Conservation (phyloP, 352 stramenopile genomes). For the Thalassiosira hispida region DNA sequence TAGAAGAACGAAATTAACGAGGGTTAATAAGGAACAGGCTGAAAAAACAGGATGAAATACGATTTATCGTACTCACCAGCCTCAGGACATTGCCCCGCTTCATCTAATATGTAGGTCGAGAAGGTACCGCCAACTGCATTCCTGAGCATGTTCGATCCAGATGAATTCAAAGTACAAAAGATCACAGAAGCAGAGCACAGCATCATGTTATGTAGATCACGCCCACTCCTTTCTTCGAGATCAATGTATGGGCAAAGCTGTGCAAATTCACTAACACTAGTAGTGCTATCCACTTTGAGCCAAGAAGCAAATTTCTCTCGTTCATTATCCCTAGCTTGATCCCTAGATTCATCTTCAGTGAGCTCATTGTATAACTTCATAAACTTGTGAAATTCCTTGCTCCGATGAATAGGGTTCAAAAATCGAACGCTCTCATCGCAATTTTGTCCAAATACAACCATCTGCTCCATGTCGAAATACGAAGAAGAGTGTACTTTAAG, state of each 20-base stretch:
- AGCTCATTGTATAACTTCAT: slow-evolving; percentile 32
- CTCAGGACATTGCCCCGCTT: slow-evolving; percentile 54
- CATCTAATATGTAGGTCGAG: slow-evolving; percentile 54
- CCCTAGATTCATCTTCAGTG: slow-evolving; percentile 2
- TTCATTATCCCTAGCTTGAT: slow-evolving; percentile 24
- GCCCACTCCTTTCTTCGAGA: slow-evolving; percentile 23
- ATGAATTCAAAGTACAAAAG: slow-evolving; percentile 53
- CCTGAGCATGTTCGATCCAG: slow-evolving; percentile 41
- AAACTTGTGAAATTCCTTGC: slow-evolving; percentile 37
- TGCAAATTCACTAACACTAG: slow-evolving; percentile 27
- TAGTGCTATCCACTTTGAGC: slow-evolving; percentile 29
- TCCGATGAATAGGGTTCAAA: slow-evolving; percentile 46
- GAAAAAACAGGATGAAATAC: slow-evolving; percentile 4
- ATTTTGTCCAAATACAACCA: slow-evolving; percentile 47
- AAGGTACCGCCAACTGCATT: slow-evolving; percentile 21
- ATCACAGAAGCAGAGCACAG: slow-evolving; percentile 34
- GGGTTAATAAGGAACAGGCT: neutral
- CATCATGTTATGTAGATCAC: neutral
- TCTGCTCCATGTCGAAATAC: slow-evolving; percentile 17
- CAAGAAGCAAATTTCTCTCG: slow-evolving; percentile 44
- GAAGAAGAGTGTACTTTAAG: slow-evolving; percentile 37
- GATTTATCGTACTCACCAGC: slow-evolving; percentile 15
- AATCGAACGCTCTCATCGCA: slow-evolving; percentile 47
- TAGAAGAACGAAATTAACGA: slow-evolving; percentile 2
- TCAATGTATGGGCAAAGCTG: slow-evolving; percentile 40